Percentiles rank a stretch among this genome's conserved stretches.
Conservation (phyloP, 2,329 filamentous ascomycete species). For the Pseudonectria foliicola region DNA sequence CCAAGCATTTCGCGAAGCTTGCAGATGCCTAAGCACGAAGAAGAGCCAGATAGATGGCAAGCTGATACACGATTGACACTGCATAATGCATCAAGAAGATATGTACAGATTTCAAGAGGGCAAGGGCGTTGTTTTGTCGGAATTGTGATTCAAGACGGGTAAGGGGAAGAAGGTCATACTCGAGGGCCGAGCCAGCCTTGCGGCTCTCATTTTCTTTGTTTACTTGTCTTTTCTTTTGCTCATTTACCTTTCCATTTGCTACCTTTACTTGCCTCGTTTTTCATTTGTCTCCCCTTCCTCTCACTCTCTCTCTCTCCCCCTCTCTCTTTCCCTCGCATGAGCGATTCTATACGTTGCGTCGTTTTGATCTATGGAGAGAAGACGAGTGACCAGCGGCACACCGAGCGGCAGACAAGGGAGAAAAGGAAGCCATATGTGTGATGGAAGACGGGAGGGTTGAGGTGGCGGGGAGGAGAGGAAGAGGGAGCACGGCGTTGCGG, state of each 20-base stretch:
- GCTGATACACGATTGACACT: constrained; percentile 5
- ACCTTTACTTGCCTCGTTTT: constrained; percentile 5
- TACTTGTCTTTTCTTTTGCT: constrained; percentile 3
- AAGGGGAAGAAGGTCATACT: constrained; percentile 9
- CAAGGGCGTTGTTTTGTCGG: constrained; percentile 18
- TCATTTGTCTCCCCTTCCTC: constrained; percentile 5
- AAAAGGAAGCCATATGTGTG: constrained; percentile 4
- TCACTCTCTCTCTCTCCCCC: constrained; percentile 5
- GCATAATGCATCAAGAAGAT: constrained; percentile 18
- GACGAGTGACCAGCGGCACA: too few relatives aligned
- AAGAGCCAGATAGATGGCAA: constrained; percentile 1
- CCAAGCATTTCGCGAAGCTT: constrained; percentile 83
- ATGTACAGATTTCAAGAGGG: constrained; percentile 16
- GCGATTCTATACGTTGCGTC: constrained; percentile 4
- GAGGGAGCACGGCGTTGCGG: constrained; percentile 22
- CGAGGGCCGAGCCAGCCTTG: constrained; percentile 4
- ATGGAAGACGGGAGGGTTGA: constrained; percentile 5
- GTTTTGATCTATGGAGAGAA: background rate
- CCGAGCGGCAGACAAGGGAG: background rate
- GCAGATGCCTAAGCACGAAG: constrained; percentile 38
- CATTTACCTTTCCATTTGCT: constrained; percentile 2
- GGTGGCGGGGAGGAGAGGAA: constrained; percentile 6
- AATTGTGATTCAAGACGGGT: constrained; percentile 13
- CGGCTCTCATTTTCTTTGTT: background rate
- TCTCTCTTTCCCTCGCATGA: constrained; percentile 6